These are phyloP conservation scores for Phaeotremella fagi DNA, from an alignment of 768 basidiomycete genomes.

Conservation along the genomic window DNA sequence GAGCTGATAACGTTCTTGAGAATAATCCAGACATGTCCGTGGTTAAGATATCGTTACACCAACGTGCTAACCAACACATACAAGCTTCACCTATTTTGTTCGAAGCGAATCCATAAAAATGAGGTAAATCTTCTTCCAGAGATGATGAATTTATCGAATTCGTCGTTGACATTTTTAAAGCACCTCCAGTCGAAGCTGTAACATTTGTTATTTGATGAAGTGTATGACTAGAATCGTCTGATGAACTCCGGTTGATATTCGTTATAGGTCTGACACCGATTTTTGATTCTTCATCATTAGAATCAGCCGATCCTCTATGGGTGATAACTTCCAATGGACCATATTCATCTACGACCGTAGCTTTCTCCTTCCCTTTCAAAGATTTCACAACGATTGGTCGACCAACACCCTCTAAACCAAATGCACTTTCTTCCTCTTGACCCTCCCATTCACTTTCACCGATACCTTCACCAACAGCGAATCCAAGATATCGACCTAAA, in stretches of 20 bases:
- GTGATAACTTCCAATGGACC: background rate
- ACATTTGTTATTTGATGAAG: too few relatives aligned
- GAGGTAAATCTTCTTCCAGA: constrained; percentile 36
- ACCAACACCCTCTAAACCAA: constrained; percentile 26
- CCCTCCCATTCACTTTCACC: constrained; percentile 52
- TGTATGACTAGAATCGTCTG: background rate
- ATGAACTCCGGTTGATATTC: background rate
- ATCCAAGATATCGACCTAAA: constrained; percentile 68
- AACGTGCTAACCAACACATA: constrained; percentile 78
- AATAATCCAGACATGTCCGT: constrained; percentile 62
- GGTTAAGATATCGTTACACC: constrained; percentile 75
- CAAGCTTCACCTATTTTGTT: constrained; percentile 89
- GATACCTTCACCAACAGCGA: constrained; percentile 70
- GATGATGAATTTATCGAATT: background rate
- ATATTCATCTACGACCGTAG: background rate
- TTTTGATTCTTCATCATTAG: constrained; percentile 15
- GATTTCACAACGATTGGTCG: background rate
- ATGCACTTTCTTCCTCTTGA: constrained; percentile 47
- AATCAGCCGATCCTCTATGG: constrained; percentile 12
- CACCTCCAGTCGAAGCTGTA: background rate
- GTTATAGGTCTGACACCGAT: background rate
- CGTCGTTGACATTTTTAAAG: background rate
- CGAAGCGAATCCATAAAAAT: constrained; percentile 78
- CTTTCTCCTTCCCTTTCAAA: background rate
- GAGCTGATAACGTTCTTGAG: constrained; percentile 68